Conservation (phyloP, 805 yeast species). For the Schwanniomyces vanrijiae region DNA sequence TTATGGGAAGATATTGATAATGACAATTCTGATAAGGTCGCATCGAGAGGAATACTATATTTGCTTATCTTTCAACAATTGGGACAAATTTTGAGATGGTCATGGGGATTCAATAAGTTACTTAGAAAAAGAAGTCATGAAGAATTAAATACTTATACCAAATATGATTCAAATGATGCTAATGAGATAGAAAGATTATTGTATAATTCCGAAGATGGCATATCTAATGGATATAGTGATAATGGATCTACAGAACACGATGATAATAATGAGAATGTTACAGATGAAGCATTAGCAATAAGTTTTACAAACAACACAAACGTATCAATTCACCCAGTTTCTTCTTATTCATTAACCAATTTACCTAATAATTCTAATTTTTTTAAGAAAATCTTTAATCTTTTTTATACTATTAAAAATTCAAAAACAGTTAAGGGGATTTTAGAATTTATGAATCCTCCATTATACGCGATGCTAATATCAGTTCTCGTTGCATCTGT, state of each 20-base stretch:
- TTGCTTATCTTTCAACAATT: constrained; percentile 76
- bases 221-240: not conserved
- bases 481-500: constrained; percentile 70
- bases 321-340: not conserved
- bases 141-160: constrained; percentile 27
- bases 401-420: constrained; percentile 5
- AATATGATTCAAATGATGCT: not conserved
- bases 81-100: constrained; percentile 82
- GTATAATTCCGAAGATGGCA: not conserved
- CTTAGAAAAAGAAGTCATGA: constrained; percentile 50
- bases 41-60: constrained; percentile 76
- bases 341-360: not conserved
- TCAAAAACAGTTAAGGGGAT: constrained; percentile 19
- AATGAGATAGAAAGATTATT: not conserved
- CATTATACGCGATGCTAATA: constrained; percentile 71
- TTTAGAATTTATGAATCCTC: constrained; percentile 69
- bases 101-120: constrained; percentile 80
- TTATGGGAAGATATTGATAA: constrained; percentile 72
- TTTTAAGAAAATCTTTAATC: not conserved
- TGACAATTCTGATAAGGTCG: constrained; percentile 68
- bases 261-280: not conserved
- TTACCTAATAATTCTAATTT: not conserved
- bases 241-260: not conserved
- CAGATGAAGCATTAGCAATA: not conserved
- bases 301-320: not conserved